Base-by-base conservation (phyloP, 73 alveolate genomes). In the Durusdinium trenchii region DNA sequence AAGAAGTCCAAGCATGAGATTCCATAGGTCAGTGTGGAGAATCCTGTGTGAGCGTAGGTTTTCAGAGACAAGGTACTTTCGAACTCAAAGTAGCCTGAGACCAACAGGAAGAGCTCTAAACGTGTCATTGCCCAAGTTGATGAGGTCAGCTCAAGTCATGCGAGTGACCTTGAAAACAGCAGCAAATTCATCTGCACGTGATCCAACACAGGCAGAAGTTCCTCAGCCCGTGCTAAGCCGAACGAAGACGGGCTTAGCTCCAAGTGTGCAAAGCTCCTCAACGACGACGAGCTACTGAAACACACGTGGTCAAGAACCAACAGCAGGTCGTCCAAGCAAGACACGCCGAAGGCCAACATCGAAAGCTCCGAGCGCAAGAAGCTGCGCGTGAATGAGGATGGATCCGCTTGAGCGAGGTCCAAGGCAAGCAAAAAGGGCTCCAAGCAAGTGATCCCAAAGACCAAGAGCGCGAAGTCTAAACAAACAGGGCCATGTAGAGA, bases 371-470 rank as follows among this genome's bases (percentile, higher is more conserved):
- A 10, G 7, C 94, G 40, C 14, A 83, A 54, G 76, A 40, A 52
- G 32, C 93, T 32, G 38, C 84, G 64, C 28, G 38, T 32, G 30
- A 42, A 57, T 46, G n/a, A 32, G 42, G 7, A 35, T 4, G 73
- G 52, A 10, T 20, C 99, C 18, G 51, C 30, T 36, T 36, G 69
- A 46, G 43, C 73, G 36, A 86, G 47, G 62, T 57, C 95, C 81
- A 86, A 40, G 10, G 46, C 60, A 32, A 57, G 69, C 84, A 86
- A 36, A 3, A 36, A 61, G 14, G 69, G 6, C 10, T 40, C 83
- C 47, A 30, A 30, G 51, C 95, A 60, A 18, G 60, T 57, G 67
- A 86, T 40, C 62, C 95, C 95, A 86, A 30, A 86, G 95, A 42
- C 47, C 78, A 48, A 50, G 60, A 71, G 36, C 61, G 45, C 7